phyloP scores from a whole-genome alignment of 768 basidiomycete genomes.

The Termitomyces bulborhizus region DNA sequence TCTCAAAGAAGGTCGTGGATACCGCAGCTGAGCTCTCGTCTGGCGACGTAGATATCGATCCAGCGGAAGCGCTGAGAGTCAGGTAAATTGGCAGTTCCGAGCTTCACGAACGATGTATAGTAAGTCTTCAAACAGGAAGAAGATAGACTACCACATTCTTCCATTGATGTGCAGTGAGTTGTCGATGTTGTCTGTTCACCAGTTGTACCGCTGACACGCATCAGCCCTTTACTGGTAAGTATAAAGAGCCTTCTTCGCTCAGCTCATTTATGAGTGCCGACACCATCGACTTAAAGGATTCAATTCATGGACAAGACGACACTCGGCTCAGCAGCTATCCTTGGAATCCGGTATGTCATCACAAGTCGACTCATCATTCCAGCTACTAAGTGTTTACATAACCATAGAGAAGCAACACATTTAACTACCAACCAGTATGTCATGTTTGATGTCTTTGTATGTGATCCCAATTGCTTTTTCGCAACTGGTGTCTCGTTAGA shows the following conservation, averaged over 20 bases:
- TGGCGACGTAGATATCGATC: slow-evolving; percentile 41
- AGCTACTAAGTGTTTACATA: neutral
- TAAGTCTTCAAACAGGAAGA: slow-evolving; percentile 28
- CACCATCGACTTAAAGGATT: slow-evolving; percentile 35
- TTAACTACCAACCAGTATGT: slow-evolving; percentile 60
- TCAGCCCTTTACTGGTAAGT: slow-evolving; percentile 52
- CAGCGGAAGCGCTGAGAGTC: slow-evolving; percentile 43
- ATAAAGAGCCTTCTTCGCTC: no score
- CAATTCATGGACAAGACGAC: slow-evolving; percentile 80
- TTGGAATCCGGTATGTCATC: slow-evolving; percentile 52
- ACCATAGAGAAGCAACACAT: slow-evolving; percentile 48
- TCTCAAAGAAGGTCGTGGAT: slow-evolving; percentile 47
- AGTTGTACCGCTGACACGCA: neutral
- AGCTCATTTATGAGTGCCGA: neutral
- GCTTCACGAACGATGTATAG: neutral
- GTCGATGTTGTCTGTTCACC: neutral
- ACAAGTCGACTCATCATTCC: neutral
- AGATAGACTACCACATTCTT: slow-evolving; percentile 63
- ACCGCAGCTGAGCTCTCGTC: slow-evolving; percentile 55
- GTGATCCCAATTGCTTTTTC: neutral
- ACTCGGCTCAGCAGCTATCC: slow-evolving; percentile 57
- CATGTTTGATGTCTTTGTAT: neutral
- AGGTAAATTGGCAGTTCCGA: slow-evolving; percentile 27
- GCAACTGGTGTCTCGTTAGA: slow-evolving; percentile 16
- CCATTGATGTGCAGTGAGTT: slow-evolving; percentile 66